Percentiles rank a stretch among this genome's conserved stretches.
These are phyloP conservation scores for Sungouiozyma intestinalis DNA, from an alignment of 805 yeast genomes.

Conservation along the genomic window DNA sequence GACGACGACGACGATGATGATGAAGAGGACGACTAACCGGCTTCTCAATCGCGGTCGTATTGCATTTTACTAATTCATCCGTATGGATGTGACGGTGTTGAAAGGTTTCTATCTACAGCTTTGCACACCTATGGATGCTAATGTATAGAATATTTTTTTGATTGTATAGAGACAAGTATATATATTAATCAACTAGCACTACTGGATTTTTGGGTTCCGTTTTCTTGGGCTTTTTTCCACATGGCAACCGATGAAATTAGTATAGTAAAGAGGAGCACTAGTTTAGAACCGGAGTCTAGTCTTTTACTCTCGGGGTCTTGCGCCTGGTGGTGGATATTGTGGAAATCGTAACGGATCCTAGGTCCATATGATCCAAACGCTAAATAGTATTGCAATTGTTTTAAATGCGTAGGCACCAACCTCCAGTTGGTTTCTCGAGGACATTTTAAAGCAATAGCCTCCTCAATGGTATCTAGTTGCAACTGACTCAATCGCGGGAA, in stretches of 20 bases:
- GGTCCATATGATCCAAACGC: constrained; percentile 67
- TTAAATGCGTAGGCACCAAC: constrained; percentile 36
- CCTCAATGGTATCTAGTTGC: constrained; percentile 14
- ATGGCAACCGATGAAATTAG: background rate
- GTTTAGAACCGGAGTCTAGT: background rate
- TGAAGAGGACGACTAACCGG: constrained; percentile 9
- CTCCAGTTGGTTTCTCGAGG: constrained; percentile 41
- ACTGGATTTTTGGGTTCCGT: background rate
- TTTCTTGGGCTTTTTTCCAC: background rate
- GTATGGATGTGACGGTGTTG: too few species aligned
- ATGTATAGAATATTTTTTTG: background rate
- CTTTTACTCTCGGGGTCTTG: background rate
- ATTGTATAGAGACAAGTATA: background rate
- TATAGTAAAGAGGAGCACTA: background rate
- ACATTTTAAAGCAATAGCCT: constrained; percentile 13
- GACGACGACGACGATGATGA: constrained; percentile 30
- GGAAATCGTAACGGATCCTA: constrained; percentile 23
- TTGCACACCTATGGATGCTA: background rate
- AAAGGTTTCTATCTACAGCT: too few species aligned
- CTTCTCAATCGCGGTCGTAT: background rate
- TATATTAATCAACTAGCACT: background rate
- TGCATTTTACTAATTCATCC: background rate
- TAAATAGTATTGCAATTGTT: constrained; percentile 48
- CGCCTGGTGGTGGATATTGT: background rate
- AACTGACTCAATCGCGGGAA: constrained; percentile 8